Evolutionary conservation across 2,329 filamentous ascomycete species (phyloP).

Genomic region (Neonectria faginata): DNA sequence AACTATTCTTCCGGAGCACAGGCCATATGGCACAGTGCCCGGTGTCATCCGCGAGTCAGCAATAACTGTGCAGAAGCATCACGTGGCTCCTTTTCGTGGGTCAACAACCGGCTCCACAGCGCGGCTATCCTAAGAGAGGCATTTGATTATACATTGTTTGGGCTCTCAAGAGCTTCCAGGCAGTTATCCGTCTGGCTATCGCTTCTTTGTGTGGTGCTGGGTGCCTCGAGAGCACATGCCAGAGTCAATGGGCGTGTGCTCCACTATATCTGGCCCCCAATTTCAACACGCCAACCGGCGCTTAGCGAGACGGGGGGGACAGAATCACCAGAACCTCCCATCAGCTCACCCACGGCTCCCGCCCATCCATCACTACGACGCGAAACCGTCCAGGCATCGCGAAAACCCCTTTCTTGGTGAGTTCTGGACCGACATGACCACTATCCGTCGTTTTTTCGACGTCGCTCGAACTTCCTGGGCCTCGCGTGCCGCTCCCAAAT

Average conservation of each 20-base stretch:
- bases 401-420: conserved; percentile 42
- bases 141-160: conserved; percentile 40
- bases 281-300: conserved; percentile 50
- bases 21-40: conserved; percentile 45
- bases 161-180: conserved; percentile 22
- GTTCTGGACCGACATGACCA: conserved; percentile 26
- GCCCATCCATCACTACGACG: conserved; percentile 42
- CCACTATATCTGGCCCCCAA: conserved; percentile 46
- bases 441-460: conserved; percentile 6
- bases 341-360: conserved; percentile 45
- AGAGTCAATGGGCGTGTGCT: conserved; percentile 47
- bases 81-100: conserved; percentile 52
- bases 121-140: conserved; percentile 37
- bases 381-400: conserved; percentile 43
- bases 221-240: conserved; percentile 47
- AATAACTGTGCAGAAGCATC: conserved; percentile 48
- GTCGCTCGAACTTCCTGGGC: conserved; percentile 9
- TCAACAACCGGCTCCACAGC: conserved; percentile 43
- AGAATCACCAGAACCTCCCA: conserved; percentile 45
- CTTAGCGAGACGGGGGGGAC: conserved; percentile 48
- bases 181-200: conserved; percentile 14
- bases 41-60: conserved; percentile 20
- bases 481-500: conserved; percentile 20
- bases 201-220: conserved; percentile 37
- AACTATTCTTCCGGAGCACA: conserved; percentile 44